Conservation (phyloP, 495 filamentous ascomycete species). For the Daldinia concentrica region DNA sequence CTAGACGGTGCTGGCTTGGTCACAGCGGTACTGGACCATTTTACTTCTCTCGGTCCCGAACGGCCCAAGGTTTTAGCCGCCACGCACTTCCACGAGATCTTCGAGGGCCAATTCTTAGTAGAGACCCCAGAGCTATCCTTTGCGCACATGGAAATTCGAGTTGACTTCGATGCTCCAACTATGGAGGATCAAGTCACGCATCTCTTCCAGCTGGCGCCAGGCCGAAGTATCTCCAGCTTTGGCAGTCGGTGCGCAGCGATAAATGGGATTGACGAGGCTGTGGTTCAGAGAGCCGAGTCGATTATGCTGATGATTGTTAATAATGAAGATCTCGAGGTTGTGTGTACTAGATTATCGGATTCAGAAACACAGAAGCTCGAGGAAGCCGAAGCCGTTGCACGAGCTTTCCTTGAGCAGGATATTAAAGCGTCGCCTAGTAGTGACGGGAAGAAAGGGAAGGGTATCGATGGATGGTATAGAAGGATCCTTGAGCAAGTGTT, state of each 20-base stretch:
- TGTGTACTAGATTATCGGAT: constrained; percentile 70
- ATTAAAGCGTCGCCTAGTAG: constrained; percentile 29
- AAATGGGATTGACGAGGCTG: constrained; percentile 77
- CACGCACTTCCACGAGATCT: constrained; percentile 96
- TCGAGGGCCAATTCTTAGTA: constrained; percentile 75
- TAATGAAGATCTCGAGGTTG: constrained; percentile 78
- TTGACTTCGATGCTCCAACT: constrained; percentile 67
- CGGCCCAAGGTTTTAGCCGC: constrained; percentile 84
- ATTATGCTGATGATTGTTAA: constrained; percentile 73
- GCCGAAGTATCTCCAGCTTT: constrained; percentile 82
- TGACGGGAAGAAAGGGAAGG: not conserved
- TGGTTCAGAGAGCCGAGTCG: constrained; percentile 80
- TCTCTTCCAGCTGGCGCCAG: constrained; percentile 76
- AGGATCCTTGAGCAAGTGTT: constrained; percentile 36
- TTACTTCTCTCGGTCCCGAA: constrained; percentile 67
- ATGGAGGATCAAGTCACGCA: constrained; percentile 83
- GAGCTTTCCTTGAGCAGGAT: constrained; percentile 44
- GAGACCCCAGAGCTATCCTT: constrained; percentile 69
- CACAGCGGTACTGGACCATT: constrained; percentile 80
- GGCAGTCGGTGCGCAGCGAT: constrained; percentile 86
- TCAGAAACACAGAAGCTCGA: constrained; percentile 69
- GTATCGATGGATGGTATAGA: constrained; percentile 27
- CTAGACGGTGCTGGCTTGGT: constrained; percentile 88
- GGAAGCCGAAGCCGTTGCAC: constrained; percentile 60
- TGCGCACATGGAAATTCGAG: constrained; percentile 87